Base-by-base conservation (phyloP, 2,329 filamentous ascomycete genomes). In the Pseudogymnoascus sp. region DNA sequence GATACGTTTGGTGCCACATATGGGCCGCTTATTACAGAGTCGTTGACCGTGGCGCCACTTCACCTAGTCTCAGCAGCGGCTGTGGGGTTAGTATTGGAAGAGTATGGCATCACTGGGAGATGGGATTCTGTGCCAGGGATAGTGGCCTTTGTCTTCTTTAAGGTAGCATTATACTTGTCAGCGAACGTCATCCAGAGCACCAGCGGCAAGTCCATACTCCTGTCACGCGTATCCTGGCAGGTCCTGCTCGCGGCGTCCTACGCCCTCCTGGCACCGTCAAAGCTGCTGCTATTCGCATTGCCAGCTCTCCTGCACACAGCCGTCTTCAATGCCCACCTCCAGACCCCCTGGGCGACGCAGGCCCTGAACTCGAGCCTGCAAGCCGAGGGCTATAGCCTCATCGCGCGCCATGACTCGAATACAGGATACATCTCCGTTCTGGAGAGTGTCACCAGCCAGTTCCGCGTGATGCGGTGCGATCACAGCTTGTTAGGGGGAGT, bases 391-490 rank as follows among this genome's bases (percentile, higher is more conserved):
- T 97, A 88, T 82, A 82, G 84, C 1, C 76, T 97, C 1, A 74
- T 97, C 50, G 93, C 92, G 59, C 86, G 95, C 10, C 82, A 84
- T 67, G 95, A 97, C 75, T 96, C 92, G 0, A 76, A 89, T 59
- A 97, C 95, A 0, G 95, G 95, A 6, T 97, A 99, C 72, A 81
- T 99, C 47, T 96, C 93, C 0, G 90, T 99, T 1, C 74, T 97
- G 26, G 90, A 99, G 68, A 95, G 86, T 72, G 72, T 81, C 6
- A 76, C 86, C 4, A 80, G 85, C 40, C 83, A 86, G 1, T 97
- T 90, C 75, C 84, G 92, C 1, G 85, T 93, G 14, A 84, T 99
- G 81, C 86, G 95, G 65, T 97, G 92, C 74, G 95, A 97, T 71
- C 95, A 99, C 74, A 96, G 92, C 71, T 81, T 99, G 33, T 82